Percentiles rank a stretch among this genome's conserved stretches.
Evolutionary conservation across 345 rosid species (phyloP).

Genomic region (Trapa bicornis): DNA sequence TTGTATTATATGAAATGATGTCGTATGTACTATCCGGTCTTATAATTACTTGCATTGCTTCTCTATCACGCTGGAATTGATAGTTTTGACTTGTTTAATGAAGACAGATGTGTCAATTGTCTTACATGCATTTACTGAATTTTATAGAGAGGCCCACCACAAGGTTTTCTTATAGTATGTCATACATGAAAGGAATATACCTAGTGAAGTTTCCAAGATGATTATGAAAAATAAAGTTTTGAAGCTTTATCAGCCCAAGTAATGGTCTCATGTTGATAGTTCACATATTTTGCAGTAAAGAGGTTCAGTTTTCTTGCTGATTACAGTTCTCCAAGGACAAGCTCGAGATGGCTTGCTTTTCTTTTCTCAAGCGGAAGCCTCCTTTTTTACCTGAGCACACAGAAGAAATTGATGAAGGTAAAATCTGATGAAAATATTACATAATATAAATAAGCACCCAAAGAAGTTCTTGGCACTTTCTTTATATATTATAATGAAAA

Average conservation of each 20-base stretch:
- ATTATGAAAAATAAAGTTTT: background rate
- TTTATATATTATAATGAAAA: background rate
- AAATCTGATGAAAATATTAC: slow-evolving; percentile 2
- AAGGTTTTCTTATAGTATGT: background rate
- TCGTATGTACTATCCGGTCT: background rate
- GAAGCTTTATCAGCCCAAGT: background rate
- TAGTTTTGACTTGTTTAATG: background rate
- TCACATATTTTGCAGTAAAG: background rate
- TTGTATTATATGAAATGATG: background rate
- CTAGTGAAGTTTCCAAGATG: background rate
- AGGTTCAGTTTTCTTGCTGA: background rate
- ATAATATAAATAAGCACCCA: background rate
- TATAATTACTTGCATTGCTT: background rate
- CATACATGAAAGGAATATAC: background rate
- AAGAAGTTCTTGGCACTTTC: slow-evolving; percentile 9
- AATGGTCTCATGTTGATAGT: background rate
- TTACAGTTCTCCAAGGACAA: background rate
- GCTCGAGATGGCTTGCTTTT: slow-evolving; percentile 30
- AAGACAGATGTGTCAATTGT: background rate
- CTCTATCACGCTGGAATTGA: background rate
- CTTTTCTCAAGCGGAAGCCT: slow-evolving; percentile 19
- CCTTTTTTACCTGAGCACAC: slow-evolving; percentile 9
- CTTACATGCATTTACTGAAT: background rate
- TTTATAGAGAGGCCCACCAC: background rate
- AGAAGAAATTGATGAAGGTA: slow-evolving; percentile 38